A percentile compares a stretch with the other conserved stretches of the same genome.
phyloP scores from a whole-genome alignment of 2,329 filamentous ascomycete species.

The Aspergillus sojae region DNA sequence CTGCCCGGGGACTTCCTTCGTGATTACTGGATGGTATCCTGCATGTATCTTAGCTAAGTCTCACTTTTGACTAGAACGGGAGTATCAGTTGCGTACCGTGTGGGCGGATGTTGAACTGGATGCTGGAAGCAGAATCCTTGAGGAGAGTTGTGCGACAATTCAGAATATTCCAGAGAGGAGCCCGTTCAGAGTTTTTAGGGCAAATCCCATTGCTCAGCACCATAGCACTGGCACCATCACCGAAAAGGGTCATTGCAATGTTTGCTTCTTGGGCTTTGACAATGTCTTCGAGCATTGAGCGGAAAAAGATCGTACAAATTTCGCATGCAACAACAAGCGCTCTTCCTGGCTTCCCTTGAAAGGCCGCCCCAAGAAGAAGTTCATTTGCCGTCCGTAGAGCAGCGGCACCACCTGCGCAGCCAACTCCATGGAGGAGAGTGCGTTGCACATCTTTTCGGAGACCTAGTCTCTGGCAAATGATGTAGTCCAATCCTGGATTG shows the following conservation, averaged over 20 bases:
- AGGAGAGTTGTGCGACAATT: background rate
- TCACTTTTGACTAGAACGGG: background rate
- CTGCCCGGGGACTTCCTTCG: background rate
- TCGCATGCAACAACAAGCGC: constrained; percentile 7
- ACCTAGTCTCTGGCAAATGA: background rate
- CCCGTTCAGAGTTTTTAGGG: background rate
- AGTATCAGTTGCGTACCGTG: background rate
- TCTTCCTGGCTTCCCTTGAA: background rate
- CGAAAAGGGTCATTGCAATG: background rate
- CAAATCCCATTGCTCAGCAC: constrained; percentile 1
- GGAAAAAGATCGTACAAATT: constrained; percentile 1
- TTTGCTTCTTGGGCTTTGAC: background rate
- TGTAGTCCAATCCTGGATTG: constrained; percentile 1
- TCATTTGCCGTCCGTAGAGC: background rate
- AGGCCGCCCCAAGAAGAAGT: background rate
- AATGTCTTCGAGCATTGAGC: background rate
- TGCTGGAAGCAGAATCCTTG: background rate
- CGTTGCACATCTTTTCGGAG: background rate
- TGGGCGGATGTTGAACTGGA: background rate
- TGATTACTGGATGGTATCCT: background rate
- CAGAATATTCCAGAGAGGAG: background rate
- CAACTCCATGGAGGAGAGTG: constrained; percentile 1
- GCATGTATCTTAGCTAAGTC: background rate
- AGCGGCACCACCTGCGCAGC: constrained; percentile 6
- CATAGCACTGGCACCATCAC: constrained; percentile 4